Conservation (phyloP, 2,329 filamentous ascomycete species). For the Metarhizium sp. region DNA sequence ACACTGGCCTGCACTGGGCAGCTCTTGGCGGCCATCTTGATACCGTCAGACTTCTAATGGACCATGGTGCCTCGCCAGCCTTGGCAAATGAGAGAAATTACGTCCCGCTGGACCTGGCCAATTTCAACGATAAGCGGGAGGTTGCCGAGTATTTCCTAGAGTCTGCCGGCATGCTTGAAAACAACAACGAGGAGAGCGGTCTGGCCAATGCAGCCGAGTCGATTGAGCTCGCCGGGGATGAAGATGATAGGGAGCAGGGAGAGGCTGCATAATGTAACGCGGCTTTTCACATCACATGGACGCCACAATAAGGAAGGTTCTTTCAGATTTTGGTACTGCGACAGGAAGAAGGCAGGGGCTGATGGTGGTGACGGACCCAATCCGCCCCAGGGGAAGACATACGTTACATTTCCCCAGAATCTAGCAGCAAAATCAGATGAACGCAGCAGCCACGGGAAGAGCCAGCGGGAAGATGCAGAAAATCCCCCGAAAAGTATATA, state of each 20-base stretch:
- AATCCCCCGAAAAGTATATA: background rate
- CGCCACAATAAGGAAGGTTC: background rate
- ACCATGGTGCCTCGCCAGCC: constrained; percentile 66
- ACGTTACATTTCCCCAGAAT: background rate
- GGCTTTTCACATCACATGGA: background rate
- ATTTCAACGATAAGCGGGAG: constrained; percentile 57
- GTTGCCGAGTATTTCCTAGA: constrained; percentile 53
- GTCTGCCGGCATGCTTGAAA: constrained; percentile 38
- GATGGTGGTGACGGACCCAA: background rate
- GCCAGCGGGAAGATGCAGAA: constrained; percentile 1
- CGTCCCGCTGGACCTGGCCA: constrained; percentile 65
- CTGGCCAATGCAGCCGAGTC: constrained; percentile 28
- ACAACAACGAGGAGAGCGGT: constrained; percentile 34
- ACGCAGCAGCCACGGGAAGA: background rate
- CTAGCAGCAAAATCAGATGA: background rate
- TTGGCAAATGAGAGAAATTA: constrained; percentile 78
- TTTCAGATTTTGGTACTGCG: background rate
- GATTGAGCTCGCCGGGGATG: constrained; percentile 27
- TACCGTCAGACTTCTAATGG: constrained; percentile 67
- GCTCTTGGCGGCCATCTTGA: constrained; percentile 80
- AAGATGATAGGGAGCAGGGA: constrained; percentile 14
- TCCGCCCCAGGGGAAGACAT: constrained; percentile 1
- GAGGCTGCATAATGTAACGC: constrained; percentile 2
- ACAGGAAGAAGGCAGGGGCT: background rate
- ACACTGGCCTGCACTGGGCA: constrained; percentile 91